phyloP scores from a whole-genome alignment of 1,139 yeast genomes.

The Lodderomyces jiufengensis region DNA sequence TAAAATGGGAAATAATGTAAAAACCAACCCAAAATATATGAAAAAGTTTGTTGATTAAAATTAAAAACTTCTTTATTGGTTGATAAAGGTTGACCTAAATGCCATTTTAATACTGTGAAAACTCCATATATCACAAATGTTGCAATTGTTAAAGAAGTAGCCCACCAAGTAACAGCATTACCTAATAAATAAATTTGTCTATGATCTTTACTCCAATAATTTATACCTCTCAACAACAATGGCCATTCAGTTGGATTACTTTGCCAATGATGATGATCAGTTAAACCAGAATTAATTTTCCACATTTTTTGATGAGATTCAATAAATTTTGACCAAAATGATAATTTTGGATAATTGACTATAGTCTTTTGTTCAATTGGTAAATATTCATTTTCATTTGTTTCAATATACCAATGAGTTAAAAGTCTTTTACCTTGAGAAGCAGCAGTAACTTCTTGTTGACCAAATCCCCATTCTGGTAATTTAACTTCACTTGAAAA shows the following conservation, averaged over 20 bases:
- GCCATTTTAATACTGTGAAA: slow-evolving; percentile 71
- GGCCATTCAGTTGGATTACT: slow-evolving; percentile 92
- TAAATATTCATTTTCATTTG: slow-evolving; percentile 49
- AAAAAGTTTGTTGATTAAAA: slow-evolving; percentile 68
- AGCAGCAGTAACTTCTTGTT: slow-evolving; percentile 95
- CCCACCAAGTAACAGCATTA: slow-evolving; percentile 90
- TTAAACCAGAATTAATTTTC: slow-evolving; percentile 80
- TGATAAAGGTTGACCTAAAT: slow-evolving; percentile 52
- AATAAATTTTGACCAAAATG: slow-evolving; percentile 65
- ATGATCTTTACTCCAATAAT: slow-evolving; percentile 82
- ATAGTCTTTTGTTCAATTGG: slow-evolving; percentile 22
- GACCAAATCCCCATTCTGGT: slow-evolving; percentile 93
- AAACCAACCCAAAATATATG: slow-evolving; percentile 76
- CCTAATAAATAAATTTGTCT: slow-evolving; percentile 85
- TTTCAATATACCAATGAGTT: slow-evolving; percentile 86
- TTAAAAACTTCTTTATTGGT: slow-evolving; percentile 56
- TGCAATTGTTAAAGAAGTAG: slow-evolving; percentile 57
- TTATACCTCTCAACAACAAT: slow-evolving; percentile 81
- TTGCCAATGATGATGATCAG: slow-evolving; percentile 84
- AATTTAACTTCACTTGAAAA: slow-evolving; percentile 83
- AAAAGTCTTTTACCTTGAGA: slow-evolving; percentile 71
- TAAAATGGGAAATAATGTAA: slow-evolving; percentile 84
- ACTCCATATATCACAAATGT: slow-evolving; percentile 52
- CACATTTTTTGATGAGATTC: slow-evolving; percentile 91
- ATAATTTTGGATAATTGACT: slow-evolving; percentile 57